These are phyloP conservation scores for Borealophlyctis nickersoniae DNA, from an alignment of 192 early-diverging fungal species.

Conservation along the genomic window DNA sequence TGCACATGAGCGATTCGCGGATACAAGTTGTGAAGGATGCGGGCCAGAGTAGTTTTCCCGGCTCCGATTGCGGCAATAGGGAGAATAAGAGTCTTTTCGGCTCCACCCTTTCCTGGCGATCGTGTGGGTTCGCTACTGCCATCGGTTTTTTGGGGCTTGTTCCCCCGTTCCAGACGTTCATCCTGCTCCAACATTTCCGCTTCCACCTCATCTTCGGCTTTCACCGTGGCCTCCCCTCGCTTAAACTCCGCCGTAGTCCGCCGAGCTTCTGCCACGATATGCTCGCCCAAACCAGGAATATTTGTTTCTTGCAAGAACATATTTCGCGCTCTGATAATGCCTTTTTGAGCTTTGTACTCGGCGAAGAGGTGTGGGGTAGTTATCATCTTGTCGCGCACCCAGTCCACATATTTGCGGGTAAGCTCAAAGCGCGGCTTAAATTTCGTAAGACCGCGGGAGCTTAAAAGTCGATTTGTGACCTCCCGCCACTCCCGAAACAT, in stretches of 20 bases:
- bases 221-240: conserved; percentile 25
- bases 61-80: conserved; percentile 79
- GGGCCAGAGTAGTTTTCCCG: conserved; percentile 59
- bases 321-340: conserved; percentile 78
- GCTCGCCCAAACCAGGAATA: conserved; percentile 12
- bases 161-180: conserved; percentile 4
- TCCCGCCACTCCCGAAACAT: conserved; percentile 98
- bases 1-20: conserved; percentile 67
- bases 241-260: conserved; percentile 29
- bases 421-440: conserved; percentile 46
- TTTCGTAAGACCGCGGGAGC: conserved; percentile 30
- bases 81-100: conserved; percentile 47
- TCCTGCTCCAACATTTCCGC: not conserved
- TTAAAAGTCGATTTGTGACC: conserved; percentile 67
- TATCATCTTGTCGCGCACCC: conserved; percentile 62
- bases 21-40: conserved; percentile 23
- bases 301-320: conserved; percentile 55
- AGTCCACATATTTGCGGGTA: conserved; percentile 70
- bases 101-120: conserved; percentile 1
- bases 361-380: conserved; percentile 65
- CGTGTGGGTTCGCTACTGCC: not conserved
- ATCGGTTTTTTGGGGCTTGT: conserved; percentile 1
- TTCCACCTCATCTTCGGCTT: conserved; percentile 20
- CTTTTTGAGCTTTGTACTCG: conserved; percentile 65
- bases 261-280: conserved; percentile 20